These are phyloP conservation scores for Citrus maxima DNA, from an alignment of 345 rosid genomes.

Conservation along the genomic window DNA sequence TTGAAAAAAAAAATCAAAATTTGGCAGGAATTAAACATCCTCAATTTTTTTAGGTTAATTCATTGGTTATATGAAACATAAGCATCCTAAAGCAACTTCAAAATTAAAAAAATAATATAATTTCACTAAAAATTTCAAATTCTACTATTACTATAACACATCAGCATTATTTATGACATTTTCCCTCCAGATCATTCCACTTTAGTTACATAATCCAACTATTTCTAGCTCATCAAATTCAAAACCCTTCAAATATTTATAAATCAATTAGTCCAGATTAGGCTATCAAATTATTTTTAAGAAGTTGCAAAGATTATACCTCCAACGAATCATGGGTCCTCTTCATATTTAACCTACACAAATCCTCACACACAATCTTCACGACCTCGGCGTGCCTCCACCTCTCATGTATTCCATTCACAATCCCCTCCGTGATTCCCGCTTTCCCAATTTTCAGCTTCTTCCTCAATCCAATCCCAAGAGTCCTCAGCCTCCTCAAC, in stretches of 20 bases:
- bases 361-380: conserved; percentile 79
- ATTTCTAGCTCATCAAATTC: neutral
- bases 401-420: conserved; percentile 95
- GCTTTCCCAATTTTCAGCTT: conserved; percentile 84
- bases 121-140: neutral
- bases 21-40: neutral
- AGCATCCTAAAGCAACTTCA: neutral
- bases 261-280: neutral
- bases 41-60: neutral
- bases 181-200: neutral
- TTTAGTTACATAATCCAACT: neutral
- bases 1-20: neutral
- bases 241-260: neutral
- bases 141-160: neutral
- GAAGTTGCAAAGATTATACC: conserved; percentile 33
- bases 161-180: neutral
- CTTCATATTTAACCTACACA: conserved; percentile 83
- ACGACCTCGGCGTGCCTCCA: conserved; percentile 83
- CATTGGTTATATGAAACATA: neutral
- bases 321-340: conserved; percentile 94
- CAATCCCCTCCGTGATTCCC: conserved; percentile 92
- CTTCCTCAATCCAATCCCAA: conserved; percentile 62
- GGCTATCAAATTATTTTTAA: neutral
- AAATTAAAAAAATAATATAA: neutral
- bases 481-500: conserved; percentile 55